phyloP scores from a whole-genome alignment of 345 rosid species.

The Eutrema japonicum region DNA sequence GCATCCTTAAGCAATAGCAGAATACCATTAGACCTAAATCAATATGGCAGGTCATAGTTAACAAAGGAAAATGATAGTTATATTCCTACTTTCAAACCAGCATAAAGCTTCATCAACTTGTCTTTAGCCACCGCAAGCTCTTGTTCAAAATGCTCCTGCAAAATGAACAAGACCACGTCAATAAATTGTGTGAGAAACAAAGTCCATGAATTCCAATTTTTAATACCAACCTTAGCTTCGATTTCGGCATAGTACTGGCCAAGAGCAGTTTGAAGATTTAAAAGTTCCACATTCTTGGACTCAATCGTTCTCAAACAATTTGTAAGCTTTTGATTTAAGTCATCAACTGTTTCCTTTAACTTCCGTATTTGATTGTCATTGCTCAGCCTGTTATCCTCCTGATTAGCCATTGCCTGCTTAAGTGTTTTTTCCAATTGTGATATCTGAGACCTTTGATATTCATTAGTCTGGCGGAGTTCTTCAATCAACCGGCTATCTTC shows the following conservation, averaged over 20 bases:
- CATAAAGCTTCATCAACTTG: slow-evolving; percentile 61
- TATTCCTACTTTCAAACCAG: slow-evolving; percentile 59
- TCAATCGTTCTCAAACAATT: slow-evolving; percentile 64
- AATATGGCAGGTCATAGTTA: background rate
- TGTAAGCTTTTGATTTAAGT: slow-evolving; percentile 63
- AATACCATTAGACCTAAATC: slow-evolving; percentile 14
- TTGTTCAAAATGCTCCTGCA: slow-evolving; percentile 75
- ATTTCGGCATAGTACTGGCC: slow-evolving; percentile 95
- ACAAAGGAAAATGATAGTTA: slow-evolving; percentile 9
- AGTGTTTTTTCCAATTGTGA: slow-evolving; percentile 66
- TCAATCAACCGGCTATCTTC: slow-evolving; percentile 85
- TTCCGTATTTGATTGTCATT: slow-evolving; percentile 59
- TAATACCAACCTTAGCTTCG: slow-evolving; percentile 73
- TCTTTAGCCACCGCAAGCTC: slow-evolving; percentile 78
- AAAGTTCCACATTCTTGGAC: slow-evolving; percentile 71
- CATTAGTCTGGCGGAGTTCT: slow-evolving; percentile 69
- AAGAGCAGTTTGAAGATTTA: slow-evolving; percentile 91
- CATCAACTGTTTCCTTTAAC: slow-evolving; percentile 61
- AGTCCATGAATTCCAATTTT: background rate
- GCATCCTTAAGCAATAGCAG: slow-evolving; percentile 49
- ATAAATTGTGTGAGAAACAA: slow-evolving; percentile 6
- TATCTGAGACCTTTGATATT: slow-evolving; percentile 69
- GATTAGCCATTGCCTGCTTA: slow-evolving; percentile 63
- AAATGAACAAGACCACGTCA: background rate
- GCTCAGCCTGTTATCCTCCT: slow-evolving; percentile 58